Conservation (phyloP, 2,329 filamentous ascomycete genomes). For the Paecilomyces sp. region DNA sequence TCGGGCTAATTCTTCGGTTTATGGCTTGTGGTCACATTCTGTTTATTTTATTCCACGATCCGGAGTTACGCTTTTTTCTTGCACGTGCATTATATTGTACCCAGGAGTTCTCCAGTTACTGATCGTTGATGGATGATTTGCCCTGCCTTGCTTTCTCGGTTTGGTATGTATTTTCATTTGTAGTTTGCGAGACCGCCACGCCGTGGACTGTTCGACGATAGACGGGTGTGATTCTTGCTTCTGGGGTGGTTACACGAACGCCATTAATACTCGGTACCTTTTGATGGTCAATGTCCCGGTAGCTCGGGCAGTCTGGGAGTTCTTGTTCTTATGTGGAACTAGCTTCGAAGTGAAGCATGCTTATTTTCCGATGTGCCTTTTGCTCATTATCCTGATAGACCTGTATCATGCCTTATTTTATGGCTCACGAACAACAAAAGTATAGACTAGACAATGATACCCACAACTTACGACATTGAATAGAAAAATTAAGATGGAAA, state of each 20-base stretch:
- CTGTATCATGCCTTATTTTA: not conserved
- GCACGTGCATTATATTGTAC: too few species aligned
- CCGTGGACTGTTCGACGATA: not conserved
- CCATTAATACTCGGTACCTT: not conserved
- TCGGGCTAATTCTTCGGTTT: too few species aligned
- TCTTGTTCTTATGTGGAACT: not conserved
- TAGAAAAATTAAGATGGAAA: not conserved
- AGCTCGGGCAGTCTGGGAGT: not conserved
- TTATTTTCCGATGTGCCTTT: not conserved
- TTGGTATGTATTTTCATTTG: not conserved
- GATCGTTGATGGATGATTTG: not conserved
- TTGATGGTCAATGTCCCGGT: not conserved
- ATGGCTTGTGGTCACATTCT: too few species aligned
- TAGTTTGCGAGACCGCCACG: not conserved
- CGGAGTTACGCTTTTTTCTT: too few species aligned
- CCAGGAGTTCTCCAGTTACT: not conserved
- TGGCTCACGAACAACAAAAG: not conserved
- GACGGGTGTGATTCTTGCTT: not conserved
- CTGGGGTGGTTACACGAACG: not conserved
- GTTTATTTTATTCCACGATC: too few species aligned
- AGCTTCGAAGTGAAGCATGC: not conserved
- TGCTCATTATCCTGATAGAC: not conserved
- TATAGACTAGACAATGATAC: not conserved
- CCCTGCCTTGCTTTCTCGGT: not conserved
- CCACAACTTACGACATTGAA: not conserved